Percentiles rank a stretch among this genome's conserved stretches.
phyloP scores from a whole-genome alignment of 2,329 filamentous ascomycete species.

The Sordariomycetes sp. region DNA sequence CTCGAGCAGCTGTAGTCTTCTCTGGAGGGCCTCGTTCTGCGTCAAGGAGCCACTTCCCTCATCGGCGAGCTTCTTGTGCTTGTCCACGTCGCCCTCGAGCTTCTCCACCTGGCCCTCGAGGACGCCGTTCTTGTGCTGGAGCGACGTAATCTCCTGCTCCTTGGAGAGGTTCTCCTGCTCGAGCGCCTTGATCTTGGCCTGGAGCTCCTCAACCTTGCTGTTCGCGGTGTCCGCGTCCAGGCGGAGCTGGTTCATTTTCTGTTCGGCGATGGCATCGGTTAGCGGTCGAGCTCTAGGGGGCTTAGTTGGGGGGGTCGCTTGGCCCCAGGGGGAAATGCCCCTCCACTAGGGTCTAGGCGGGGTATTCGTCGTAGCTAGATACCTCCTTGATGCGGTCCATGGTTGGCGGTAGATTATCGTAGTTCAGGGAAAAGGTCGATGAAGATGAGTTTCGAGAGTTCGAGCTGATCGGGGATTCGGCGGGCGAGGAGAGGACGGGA shows the following conservation, averaged over 20 bases:
- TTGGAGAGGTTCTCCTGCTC: conserved; percentile 94
- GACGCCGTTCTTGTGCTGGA: conserved; percentile 87
- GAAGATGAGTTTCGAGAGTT: conserved; percentile 8
- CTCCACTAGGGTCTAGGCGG: not conserved
- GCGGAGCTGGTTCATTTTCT: conserved; percentile 95
- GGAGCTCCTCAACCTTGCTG: conserved; percentile 74
- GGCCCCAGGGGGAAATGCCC: conserved; percentile 9
- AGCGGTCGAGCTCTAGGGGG: not conserved
- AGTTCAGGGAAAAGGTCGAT: conserved; percentile 1
- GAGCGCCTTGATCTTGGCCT: conserved; percentile 73
- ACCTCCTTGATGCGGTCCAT: conserved; percentile 92
- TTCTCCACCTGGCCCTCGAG: conserved; percentile 89
- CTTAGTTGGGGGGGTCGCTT: not conserved
- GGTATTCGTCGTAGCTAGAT: conserved; percentile 13
- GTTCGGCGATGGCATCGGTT: conserved; percentile 2
- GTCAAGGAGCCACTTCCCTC: conserved; percentile 72
- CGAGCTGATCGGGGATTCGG: conserved; percentile 12
- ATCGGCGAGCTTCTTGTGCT: conserved; percentile 75
- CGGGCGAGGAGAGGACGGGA: not conserved
- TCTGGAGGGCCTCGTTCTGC: conserved; percentile 83
- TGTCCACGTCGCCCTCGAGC: conserved; percentile 70
- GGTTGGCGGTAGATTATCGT: not conserved
- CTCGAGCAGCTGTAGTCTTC: conserved; percentile 90
- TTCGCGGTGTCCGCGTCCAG: conserved; percentile 81
- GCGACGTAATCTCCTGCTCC: conserved; percentile 95